Evolutionary conservation across 225 moss, liverwort and hornwort genomes (phyloP), one percentile per base, ranked within the genome.

Genomic region (Physcomitrellopsis africana): DNA sequence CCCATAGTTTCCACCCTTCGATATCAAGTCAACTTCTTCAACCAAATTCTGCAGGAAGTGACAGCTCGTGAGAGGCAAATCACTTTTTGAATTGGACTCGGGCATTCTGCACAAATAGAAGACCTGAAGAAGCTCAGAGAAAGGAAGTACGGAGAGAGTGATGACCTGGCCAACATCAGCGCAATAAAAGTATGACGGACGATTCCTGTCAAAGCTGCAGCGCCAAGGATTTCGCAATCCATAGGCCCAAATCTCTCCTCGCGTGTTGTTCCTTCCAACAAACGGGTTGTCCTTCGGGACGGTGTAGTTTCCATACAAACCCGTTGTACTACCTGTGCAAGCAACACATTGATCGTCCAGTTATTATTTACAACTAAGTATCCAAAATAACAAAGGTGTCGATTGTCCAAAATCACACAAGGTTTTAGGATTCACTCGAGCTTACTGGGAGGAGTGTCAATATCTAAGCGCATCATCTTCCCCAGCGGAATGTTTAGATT

Each of bases 201-300:
- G 47, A 11, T 81, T 54, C 14, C 60, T 77, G 64, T 97, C 97
- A 57, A 97, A 97, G 41, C 88, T 73, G 77, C 94, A 97, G 55
- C 97, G 94, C 97, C 97, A 97, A 7, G 97, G 97, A 69, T 97
- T 97, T n/a, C 97, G 92, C 66, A 97, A 67, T 3, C 97, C 97
- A 15, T 86, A 77, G 8, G 97, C 89, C 89, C 92, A 97, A 57
- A 97, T 92, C 81, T 97, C 97, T 7, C 22, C 77, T 11, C 87
- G 87, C 11, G 90, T 86, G 18, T 79, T 83, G 24, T 87, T 94
- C 16, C 71, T 51, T 60, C 87, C 82, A 6, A 76, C 77, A 55
- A 90, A 94, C 8, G 97, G 97, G 57, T 97, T 97, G 76, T 72
- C 82, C 14, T 7, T 8, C 23, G 97, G 97, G 59, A 90, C 84